Evolutionary conservation across 805 yeast genomes (phyloP).

Genomic region (Candida coleopterorum): DNA sequence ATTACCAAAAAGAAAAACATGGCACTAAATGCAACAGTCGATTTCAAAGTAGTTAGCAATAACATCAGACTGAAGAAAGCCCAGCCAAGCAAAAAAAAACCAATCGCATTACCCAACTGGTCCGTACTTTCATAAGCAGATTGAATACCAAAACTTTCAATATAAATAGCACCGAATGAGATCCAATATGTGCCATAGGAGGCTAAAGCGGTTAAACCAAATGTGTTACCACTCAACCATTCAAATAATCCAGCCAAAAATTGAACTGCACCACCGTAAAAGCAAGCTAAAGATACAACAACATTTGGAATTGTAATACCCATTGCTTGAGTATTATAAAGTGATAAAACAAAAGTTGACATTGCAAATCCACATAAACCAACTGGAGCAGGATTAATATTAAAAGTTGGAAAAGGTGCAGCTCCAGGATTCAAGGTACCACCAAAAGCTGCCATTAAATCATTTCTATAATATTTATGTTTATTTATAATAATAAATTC

Average conservation of each 20-base stretch:
- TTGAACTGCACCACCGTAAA: constrained; percentile 62
- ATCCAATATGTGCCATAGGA: constrained; percentile 73
- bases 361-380: constrained; percentile 60
- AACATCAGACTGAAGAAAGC: constrained; percentile 54
- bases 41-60: constrained; percentile 51
- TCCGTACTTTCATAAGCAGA: constrained; percentile 40
- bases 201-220: constrained; percentile 60
- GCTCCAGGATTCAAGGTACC: constrained; percentile 32
- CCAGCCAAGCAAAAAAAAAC: constrained; percentile 62
- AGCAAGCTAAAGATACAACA: constrained; percentile 53
- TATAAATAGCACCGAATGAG: constrained; percentile 54
- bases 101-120: constrained; percentile 47
- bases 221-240: constrained; percentile 57
- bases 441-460: constrained; percentile 35
- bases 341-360: constrained; percentile 56
- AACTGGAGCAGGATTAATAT: constrained; percentile 65
- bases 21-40: constrained; percentile 59
- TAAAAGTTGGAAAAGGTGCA: constrained; percentile 39
- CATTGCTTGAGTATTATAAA: constrained; percentile 52
- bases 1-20: constrained; percentile 50
- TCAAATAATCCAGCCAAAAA: constrained; percentile 65
- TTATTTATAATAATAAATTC: constrained; percentile 29
- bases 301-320: constrained; percentile 48
- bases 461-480: constrained; percentile 26
- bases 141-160: constrained; percentile 56